phyloP scores from a whole-genome alignment of 768 basidiomycete species.

The Boletellus ananas region DNA sequence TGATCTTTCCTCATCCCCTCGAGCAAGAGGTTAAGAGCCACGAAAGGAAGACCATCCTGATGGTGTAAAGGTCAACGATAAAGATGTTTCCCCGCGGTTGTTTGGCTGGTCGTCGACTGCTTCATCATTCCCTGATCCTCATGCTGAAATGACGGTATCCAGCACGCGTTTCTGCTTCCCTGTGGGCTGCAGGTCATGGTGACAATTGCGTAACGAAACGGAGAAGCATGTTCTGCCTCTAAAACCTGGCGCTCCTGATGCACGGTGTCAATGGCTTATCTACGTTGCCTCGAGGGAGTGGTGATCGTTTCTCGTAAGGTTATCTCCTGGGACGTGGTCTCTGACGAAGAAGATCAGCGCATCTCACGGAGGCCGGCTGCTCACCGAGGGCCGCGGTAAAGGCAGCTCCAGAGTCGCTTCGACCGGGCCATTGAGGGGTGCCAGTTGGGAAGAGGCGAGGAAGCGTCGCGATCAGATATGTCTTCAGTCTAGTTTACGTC shows the following conservation, averaged over 20 bases:
- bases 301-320: conserved; percentile 4
- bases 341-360: conserved; percentile 1
- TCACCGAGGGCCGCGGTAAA: conserved; percentile 7
- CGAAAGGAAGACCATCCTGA: background rate
- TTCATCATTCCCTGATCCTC: conserved; percentile 20
- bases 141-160: background rate
- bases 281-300: conserved; percentile 1
- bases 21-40: background rate
- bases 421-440: background rate
- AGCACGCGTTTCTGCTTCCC: background rate
- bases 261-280: conserved; percentile 1
- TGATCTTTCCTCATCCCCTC: background rate
- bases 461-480: too few relatives aligned
- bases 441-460: background rate
- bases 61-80: background rate
- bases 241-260: background rate
- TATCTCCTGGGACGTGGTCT: background rate
- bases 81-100: conserved; percentile 13
- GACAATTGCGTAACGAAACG: conserved; percentile 2
- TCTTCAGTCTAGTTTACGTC: background rate
- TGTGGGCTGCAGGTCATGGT: background rate
- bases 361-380: background rate
- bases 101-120: conserved; percentile 2
- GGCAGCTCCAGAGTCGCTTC: background rate
- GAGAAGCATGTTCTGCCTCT: background rate